These are phyloP conservation scores for Priceomyces melissophilus DNA, from an alignment of 805 yeast genomes.

Conservation along the genomic window DNA sequence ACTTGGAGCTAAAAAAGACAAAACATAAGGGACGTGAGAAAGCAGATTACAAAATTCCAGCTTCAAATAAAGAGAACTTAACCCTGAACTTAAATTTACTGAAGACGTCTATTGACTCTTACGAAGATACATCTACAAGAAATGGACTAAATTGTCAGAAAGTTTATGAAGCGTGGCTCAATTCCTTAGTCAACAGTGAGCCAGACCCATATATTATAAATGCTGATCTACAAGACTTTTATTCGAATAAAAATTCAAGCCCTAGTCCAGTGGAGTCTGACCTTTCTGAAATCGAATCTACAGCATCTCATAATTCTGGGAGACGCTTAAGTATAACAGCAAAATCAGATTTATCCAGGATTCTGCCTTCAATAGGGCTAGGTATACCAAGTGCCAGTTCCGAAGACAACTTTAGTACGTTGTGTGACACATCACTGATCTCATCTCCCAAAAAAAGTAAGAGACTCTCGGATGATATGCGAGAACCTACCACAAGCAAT, in stretches of 20 bases:
- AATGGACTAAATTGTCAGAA: background rate
- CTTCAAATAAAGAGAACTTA: constrained; percentile 6
- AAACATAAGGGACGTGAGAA: constrained; percentile 6
- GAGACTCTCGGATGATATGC: background rate
- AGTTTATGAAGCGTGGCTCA: constrained; percentile 24
- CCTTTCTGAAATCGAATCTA: constrained; percentile 31
- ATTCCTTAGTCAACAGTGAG: constrained; percentile 24
- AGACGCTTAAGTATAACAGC: background rate
- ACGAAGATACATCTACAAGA: constrained; percentile 5
- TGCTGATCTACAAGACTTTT: constrained; percentile 41
- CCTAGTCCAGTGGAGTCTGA: constrained; percentile 10
- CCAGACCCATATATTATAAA: constrained; percentile 10
- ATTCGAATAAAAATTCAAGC: constrained; percentile 20
- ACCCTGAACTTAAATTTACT: constrained; percentile 7
- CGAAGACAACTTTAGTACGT: constrained; percentile 15
- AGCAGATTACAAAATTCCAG: background rate
- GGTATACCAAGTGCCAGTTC: background rate
- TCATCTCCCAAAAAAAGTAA: constrained; percentile 2
- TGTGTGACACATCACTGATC: constrained; percentile 17
- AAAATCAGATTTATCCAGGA: background rate
- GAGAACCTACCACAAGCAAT: background rate
- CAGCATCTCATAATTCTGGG: background rate
- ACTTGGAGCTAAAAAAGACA: constrained; percentile 24
- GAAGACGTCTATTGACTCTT: constrained; percentile 6
- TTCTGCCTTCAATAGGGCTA: background rate